A percentile compares a stretch with the other conserved stretches of the same genome.
These are phyloP conservation scores for Fomitiporia mediterranea DNA, from an alignment of 1,284 basidiomycete species.

Conservation along the genomic window DNA sequence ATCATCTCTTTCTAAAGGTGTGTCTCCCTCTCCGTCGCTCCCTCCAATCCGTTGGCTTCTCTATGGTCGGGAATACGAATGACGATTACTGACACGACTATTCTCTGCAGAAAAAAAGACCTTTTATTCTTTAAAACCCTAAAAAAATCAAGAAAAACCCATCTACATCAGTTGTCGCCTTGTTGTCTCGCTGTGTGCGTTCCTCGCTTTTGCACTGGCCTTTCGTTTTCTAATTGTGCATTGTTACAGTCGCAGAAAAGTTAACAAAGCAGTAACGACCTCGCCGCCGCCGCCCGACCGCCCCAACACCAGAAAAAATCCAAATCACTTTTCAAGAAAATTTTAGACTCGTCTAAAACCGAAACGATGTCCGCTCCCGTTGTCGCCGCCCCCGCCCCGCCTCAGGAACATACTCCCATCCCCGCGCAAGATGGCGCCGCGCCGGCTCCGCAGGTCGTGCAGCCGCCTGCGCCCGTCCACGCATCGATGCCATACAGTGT, in stretches of 20 bases:
- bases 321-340: constrained; percentile 35
- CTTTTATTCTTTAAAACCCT: constrained; percentile 27
- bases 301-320: constrained; percentile 13
- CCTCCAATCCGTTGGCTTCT: constrained; percentile 33
- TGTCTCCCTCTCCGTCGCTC: constrained; percentile 23
- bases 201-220: constrained; percentile 23
- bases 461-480: constrained; percentile 31
- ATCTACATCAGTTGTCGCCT: constrained; percentile 61
- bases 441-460: constrained; percentile 25
- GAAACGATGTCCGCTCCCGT: constrained; percentile 54
- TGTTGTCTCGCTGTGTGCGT: constrained; percentile 65
- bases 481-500: constrained; percentile 54
- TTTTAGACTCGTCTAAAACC: constrained; percentile 28
- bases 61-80: constrained; percentile 22
- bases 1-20: constrained; percentile 39
- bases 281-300: constrained; percentile 31
- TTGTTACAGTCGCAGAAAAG: constrained; percentile 63
- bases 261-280: constrained; percentile 84
- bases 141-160: constrained; percentile 38
- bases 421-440: constrained; percentile 30
- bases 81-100: constrained; percentile 20
- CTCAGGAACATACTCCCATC: constrained; percentile 31
- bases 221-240: no score
- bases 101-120: constrained; percentile 39
- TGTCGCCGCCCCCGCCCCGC: constrained; percentile 31